Conservation (phyloP, 768 basidiomycete species). For the Termitomyces sp. region DNA sequence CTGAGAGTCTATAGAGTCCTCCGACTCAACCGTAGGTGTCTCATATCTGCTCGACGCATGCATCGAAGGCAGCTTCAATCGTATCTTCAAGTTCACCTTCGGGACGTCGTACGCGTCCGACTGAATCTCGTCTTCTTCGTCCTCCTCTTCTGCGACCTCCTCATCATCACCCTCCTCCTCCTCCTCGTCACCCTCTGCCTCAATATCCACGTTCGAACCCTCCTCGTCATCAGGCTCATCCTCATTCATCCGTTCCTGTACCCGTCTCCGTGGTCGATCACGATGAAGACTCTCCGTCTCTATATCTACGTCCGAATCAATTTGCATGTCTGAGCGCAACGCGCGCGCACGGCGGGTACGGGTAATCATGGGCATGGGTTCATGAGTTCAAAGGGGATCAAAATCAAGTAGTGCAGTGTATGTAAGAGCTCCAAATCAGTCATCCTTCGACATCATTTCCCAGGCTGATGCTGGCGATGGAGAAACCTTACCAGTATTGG, state of each 20-base stretch:
- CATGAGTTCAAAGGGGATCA: neutral
- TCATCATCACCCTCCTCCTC: conserved; percentile 29
- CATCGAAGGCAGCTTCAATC: conserved; percentile 13
- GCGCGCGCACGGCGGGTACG: conserved; percentile 13
- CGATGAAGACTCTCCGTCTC: conserved; percentile 2
- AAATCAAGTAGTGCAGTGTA: neutral
- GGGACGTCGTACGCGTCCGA: conserved; percentile 10
- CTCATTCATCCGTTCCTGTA: conserved; percentile 9
- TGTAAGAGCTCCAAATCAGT: conserved; percentile 12
- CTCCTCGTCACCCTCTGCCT: conserved; percentile 28
- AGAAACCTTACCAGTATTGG: conserved; percentile 9
- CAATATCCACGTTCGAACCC: conserved; percentile 30
- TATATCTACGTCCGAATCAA: conserved; percentile 13
- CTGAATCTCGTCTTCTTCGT: conserved; percentile 28
- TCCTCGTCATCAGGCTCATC: conserved; percentile 24
- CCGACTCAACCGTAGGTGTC: conserved; percentile 26
- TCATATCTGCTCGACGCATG: conserved; percentile 16
- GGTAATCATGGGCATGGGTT: conserved; percentile 14
- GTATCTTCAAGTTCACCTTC: conserved; percentile 12
- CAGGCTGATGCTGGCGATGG: conserved; percentile 9
- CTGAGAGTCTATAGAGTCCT: conserved; percentile 26
- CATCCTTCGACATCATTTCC: conserved; percentile 16
- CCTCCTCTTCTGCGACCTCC: conserved; percentile 34
- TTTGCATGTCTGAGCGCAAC: conserved; percentile 6
- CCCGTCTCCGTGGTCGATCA: conserved; percentile 1